Percentiles rank a stretch among this genome's conserved stretches.
Evolutionary conservation across 2,329 filamentous ascomycete species (phyloP).

Genomic region (Aspergillus ochraceus): DNA sequence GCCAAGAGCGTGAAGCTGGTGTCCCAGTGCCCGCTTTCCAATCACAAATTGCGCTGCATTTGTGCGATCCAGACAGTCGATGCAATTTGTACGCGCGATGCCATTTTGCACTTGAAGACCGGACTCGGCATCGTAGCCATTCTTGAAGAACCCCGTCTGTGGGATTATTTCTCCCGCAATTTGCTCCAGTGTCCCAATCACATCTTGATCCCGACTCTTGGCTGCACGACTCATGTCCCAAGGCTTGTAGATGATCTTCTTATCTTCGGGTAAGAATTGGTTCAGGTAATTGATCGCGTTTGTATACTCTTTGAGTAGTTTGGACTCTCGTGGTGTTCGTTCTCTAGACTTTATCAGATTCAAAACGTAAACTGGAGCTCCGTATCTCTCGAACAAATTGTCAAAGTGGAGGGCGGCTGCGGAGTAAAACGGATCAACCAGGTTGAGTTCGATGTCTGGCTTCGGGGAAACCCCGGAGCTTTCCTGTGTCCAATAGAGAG

Average conservation of each 20-base stretch:
- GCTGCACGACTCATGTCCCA: conserved; percentile 98
- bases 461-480: conserved; percentile 94
- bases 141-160: conserved; percentile 91
- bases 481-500: conserved; percentile 96
- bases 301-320: conserved; percentile 83
- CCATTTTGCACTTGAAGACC: conserved; percentile 80
- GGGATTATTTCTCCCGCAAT: conserved; percentile 86
- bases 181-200: conserved; percentile 84
- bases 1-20: conserved; percentile 88
- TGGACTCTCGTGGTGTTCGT: conserved; percentile 85
- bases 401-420: conserved; percentile 94
- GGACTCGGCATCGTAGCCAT: conserved; percentile 70
- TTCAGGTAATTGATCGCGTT: conserved; percentile 89
- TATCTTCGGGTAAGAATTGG: conserved; percentile 79
- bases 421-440: conserved; percentile 95
- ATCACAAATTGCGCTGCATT: conserved; percentile 98
- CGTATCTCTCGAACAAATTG: conserved; percentile 89
- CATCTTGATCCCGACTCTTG: conserved; percentile 88
- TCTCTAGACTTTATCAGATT: conserved; percentile 91
- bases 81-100: conserved; percentile 92
- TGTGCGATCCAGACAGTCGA: conserved; percentile 94
- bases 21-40: conserved; percentile 86
- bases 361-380: conserved; percentile 84
- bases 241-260: conserved; percentile 88
- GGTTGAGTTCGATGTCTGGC: conserved; percentile 89